Base-by-base conservation (phyloP, 805 yeast genomes). In the Candida incommunis region DNA sequence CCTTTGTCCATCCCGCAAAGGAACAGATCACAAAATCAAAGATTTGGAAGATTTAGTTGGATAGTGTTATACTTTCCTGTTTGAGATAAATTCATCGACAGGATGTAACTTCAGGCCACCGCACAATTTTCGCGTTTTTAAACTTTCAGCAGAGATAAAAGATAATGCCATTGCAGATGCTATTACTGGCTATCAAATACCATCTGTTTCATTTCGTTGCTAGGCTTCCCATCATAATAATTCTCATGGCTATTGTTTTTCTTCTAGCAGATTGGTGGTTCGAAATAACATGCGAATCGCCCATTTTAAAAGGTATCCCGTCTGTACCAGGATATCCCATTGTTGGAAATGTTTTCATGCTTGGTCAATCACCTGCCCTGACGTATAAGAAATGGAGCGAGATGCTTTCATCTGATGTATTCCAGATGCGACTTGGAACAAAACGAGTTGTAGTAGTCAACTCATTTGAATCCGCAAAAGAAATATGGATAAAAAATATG, bases 361-460 rank as follows among this genome's bases (percentile, higher is more conserved):
- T 73, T 1, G 52, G 64, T 25, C 31, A 58, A 22, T 69, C 74
- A 42, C 83, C 85, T 0, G 71, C 83, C 9, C 43, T 65, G 16
- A 60, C 60, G 5, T 78, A 72, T 53, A 48, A 59, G 43, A 48
- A 59, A 15, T 74, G 84, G 76, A 44, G 70, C 0, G 41, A 57
- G n/a, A 46, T 48, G 13, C 68, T 70, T 49, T 53, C 27, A 13
- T 69, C 73, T 3, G 59, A 65, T 4, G 69, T 76, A 1, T 77
- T 69, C 53, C 83, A 78, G 48, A 65, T 78, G 26, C 58, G 79
- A 41, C 56, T 79, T 46, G 86, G 86, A 0, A 59, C 55, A 4
- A 63, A 58, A 34, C 59, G 67, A 18, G 70, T 76, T 1, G 66
- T 79, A 9, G 75, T 79, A 16, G 82, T 75, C 3, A 77, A 79